Evolutionary conservation across 208 protist genomes (phyloP).

Genomic region (Acanthamoeba divionensis): DNA sequence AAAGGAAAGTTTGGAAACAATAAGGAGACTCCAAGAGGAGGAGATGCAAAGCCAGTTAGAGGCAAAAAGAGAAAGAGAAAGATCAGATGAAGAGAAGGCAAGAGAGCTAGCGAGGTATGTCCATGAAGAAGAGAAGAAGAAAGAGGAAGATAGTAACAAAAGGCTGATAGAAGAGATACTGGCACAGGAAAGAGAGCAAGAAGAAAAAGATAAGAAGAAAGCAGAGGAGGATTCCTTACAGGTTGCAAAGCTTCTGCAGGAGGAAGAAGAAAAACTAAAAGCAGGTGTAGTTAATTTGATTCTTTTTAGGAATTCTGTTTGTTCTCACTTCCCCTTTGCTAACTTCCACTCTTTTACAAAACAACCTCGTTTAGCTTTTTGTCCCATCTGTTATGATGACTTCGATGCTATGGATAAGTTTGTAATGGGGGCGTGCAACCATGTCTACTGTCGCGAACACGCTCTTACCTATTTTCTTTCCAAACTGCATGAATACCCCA

Average conservation of each 20-base stretch:
- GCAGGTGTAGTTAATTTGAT: not conserved
- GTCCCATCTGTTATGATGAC: not conserved
- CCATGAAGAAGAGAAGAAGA: not conserved
- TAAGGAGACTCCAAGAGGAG: not conserved
- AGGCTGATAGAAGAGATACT: slow-evolving; percentile 8
- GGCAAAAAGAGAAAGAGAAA: not conserved
- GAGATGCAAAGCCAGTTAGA: not conserved
- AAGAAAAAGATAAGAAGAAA: not conserved
- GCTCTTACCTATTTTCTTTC: slow-evolving; percentile 28
- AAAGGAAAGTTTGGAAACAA: not conserved
- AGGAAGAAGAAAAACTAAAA: slow-evolving; percentile 37
- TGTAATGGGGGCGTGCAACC: slow-evolving; percentile 21
- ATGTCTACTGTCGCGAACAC: slow-evolving; percentile 26
- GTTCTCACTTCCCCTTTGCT: not conserved
- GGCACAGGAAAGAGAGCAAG: not conserved
- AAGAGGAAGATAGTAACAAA: not conserved
- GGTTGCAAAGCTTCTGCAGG: slow-evolving; percentile 11
- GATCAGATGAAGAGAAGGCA: not conserved
- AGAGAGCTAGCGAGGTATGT: not conserved
- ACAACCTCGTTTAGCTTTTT: not conserved
- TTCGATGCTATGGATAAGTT: slow-evolving; percentile 50
- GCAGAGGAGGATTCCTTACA: not conserved
- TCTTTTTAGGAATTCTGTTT: not conserved
- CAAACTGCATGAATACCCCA: slow-evolving; percentile 6
- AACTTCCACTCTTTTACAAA: not conserved